phyloP scores from a whole-genome alignment of 1,139 yeast species.

The Yamadazyma blattariae region DNA sequence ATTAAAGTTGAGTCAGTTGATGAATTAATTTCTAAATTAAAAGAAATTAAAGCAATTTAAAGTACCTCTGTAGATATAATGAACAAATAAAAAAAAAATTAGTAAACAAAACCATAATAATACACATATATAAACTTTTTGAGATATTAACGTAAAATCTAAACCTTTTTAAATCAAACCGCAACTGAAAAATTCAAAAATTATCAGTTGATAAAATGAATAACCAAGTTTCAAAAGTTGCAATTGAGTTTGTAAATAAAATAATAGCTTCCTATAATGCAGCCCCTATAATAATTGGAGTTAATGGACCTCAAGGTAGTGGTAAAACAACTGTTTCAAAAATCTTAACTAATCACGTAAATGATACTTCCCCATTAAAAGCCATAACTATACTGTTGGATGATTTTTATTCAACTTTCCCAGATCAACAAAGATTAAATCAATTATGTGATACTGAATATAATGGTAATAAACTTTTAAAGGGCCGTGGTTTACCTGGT shows the following conservation, averaged over 20 bases:
- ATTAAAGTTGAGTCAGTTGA: constrained; percentile 76
- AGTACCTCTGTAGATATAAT: background rate
- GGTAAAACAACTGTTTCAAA: constrained; percentile 76
- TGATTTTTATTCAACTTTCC: constrained; percentile 74
- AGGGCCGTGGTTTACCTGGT: constrained; percentile 91
- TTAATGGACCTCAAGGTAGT: constrained; percentile 91
- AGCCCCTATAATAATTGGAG: constrained; percentile 58
- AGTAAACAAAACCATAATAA: background rate
- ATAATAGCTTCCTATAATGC: background rate
- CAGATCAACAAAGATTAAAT: constrained; percentile 52
- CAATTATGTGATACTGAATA: constrained; percentile 19
- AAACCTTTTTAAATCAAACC: constrained; percentile 78
- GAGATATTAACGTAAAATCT: no score
- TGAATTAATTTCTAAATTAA: constrained; percentile 75
- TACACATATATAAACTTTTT: no score
- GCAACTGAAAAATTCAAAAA: constrained; percentile 49
- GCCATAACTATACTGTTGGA: constrained; percentile 69
- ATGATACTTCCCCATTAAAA: constrained; percentile 29
- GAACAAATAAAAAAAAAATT: no score
- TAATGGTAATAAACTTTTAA: constrained; percentile 49
- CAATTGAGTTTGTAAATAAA: background rate
- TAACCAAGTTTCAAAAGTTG: constrained; percentile 1
- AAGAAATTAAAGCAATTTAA: constrained; percentile 60
- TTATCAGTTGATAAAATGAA: background rate
- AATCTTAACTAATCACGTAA: constrained; percentile 36